These are phyloP conservation scores for Backusella macrospora DNA, from an alignment of 192 early-diverging fungal species.

Conservation along the genomic window DNA sequence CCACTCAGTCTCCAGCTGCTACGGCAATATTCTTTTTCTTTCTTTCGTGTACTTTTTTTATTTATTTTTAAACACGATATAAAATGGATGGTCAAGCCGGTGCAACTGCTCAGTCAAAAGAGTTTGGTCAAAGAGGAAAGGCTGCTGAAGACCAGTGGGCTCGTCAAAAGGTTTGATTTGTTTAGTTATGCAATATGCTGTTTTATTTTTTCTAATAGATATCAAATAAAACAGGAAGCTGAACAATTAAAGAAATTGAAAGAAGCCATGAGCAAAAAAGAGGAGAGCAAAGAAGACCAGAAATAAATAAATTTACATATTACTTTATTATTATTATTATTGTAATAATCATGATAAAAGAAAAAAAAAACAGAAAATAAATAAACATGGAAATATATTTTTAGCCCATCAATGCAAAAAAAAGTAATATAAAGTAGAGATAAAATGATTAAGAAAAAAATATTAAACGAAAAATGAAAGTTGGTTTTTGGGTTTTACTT, in stretches of 20 bases:
- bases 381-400: slow-evolving; percentile 11
- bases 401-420: slow-evolving; percentile 12
- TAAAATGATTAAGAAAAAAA: slow-evolving; percentile 9
- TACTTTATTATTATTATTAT: slow-evolving; percentile 15
- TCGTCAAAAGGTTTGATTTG: slow-evolving; percentile 17
- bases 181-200: neutral
- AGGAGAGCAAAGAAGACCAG: neutral
- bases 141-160: slow-evolving; percentile 24
- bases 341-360: slow-evolving; percentile 8
- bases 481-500: neutral
- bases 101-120: slow-evolving; percentile 1
- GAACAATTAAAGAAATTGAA: slow-evolving; percentile 21
- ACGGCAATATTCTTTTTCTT: neutral
- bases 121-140: slow-evolving; percentile 18
- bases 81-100: slow-evolving; percentile 15
- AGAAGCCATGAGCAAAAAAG: slow-evolving; percentile 15
- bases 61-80: neutral
- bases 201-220: neutral
- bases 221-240: slow-evolving; percentile 1
- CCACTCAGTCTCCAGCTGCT: neutral
- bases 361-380: neutral
- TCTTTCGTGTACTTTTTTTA: slow-evolving; percentile 1
- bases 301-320: slow-evolving; percentile 13
- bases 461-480: neutral
- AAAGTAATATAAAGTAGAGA: neutral